These are phyloP conservation scores for Cladosporium sp. DNA, from an alignment of 2,329 filamentous ascomycete genomes.

Conservation along the genomic window DNA sequence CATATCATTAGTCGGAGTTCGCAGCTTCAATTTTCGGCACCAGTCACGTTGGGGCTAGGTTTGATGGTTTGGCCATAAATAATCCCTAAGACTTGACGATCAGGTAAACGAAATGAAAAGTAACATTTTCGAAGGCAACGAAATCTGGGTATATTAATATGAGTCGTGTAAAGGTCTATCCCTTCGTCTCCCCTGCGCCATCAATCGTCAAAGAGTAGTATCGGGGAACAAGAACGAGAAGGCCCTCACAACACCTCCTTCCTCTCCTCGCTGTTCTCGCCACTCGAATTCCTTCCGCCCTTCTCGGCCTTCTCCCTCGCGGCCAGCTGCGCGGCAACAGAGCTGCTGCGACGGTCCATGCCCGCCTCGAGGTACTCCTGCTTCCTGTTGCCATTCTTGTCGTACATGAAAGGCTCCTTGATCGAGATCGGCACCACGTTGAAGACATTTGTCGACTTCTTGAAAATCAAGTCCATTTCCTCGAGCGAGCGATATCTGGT, in stretches of 20 bases:
- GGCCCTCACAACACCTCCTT: neutral
- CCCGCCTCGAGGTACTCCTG: conserved; percentile 45
- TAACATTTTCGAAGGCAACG: neutral
- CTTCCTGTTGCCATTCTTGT: conserved; percentile 54
- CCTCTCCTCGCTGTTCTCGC: conserved; percentile 3
- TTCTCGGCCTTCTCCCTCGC: conserved; percentile 6
- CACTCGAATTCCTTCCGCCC: neutral
- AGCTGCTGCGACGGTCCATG: conserved; percentile 20
- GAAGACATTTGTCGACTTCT: conserved; percentile 51
- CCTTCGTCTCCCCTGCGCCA: neutral
- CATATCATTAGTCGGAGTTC: neutral
- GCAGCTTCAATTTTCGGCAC: too few relatives aligned
- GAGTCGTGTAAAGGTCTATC: neutral
- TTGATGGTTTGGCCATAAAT: too few relatives aligned
- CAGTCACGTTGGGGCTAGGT: too few relatives aligned
- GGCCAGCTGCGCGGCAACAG: conserved; percentile 14
- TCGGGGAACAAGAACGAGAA: neutral
- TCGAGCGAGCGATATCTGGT: conserved; percentile 62
- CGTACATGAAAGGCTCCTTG: conserved; percentile 53
- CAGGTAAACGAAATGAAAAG: too few relatives aligned
- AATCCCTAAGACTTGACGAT: neutral
- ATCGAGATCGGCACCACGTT: conserved; percentile 50
- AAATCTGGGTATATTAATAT: neutral
- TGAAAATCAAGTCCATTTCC: conserved; percentile 59
- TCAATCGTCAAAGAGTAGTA: neutral